Conservation (phyloP, 2,329 filamentous ascomycete genomes). For the Fusarium nematophilum region DNA sequence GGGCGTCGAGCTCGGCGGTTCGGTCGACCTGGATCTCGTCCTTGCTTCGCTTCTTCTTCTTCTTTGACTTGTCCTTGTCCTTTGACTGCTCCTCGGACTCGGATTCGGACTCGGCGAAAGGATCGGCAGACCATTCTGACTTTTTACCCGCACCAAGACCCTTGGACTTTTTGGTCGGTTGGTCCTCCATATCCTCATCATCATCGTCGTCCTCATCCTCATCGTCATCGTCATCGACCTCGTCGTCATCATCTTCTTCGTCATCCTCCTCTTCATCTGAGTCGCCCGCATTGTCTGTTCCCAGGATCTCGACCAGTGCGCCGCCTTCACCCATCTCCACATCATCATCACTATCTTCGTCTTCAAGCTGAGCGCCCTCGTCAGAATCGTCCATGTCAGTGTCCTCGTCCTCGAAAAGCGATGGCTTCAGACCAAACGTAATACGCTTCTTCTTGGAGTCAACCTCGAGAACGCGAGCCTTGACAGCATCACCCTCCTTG, state of each 20-base stretch:
- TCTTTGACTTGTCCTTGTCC: constrained; percentile 55
- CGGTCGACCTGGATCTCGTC: constrained; percentile 85
- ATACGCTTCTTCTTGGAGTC: constrained; percentile 81
- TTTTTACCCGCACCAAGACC: constrained; percentile 70
- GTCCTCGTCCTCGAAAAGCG: constrained; percentile 79
- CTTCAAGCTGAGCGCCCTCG: constrained; percentile 60
- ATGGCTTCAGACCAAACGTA: constrained; percentile 92
- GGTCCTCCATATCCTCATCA: constrained; percentile 56
- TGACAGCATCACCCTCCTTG: constrained; percentile 90
- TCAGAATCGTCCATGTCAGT: constrained; percentile 64
- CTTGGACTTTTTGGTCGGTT: constrained; percentile 47
- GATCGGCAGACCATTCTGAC: constrained; percentile 88
- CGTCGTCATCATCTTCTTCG: constrained; percentile 57
- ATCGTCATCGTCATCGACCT: constrained; percentile 51
- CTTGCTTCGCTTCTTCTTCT: constrained; percentile 77
- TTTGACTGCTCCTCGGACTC: constrained; percentile 57
- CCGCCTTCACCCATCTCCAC: constrained; percentile 61
- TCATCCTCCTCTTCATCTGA: constrained; percentile 55
- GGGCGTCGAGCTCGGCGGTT: constrained; percentile 89
- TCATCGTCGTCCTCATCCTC: constrained; percentile 50
- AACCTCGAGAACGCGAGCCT: constrained; percentile 86
- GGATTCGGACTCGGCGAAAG: constrained; percentile 69
- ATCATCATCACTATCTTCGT: constrained; percentile 62
- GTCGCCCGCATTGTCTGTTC: constrained; percentile 58
- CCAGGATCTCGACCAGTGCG: constrained; percentile 57